Evolutionary conservation across 805 yeast species (phyloP), one percentile per base, ranked within the genome.

Genomic region (Zygosaccharomyces gambellarensis): DNA sequence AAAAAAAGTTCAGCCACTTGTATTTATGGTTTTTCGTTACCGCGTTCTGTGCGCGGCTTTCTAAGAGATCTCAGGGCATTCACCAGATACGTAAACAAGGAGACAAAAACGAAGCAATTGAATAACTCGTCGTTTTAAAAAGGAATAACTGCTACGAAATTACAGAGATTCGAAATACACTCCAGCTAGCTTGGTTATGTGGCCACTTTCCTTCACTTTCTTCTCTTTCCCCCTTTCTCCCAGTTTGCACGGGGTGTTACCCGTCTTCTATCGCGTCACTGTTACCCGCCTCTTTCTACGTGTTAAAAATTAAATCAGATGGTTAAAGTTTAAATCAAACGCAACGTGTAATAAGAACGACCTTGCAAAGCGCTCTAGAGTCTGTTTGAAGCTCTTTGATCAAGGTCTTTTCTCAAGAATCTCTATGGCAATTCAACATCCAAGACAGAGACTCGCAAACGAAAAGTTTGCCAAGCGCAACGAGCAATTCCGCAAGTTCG

Each of bases 391-490:
- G 17, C 17, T 17, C 5, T 9, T 17, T 9, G 38, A 6, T 21
- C 11, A 17, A 17, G 17, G 23, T 34, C 22, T 14, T n/a, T 11
- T 34, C 30, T 14, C 40, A 8, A 17, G 12, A 22, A 21, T 14
- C 43, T 36, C 34, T 32, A 63, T 74, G 90, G 87, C 87, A 54
- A 62, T 75, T 29, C 97, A 90, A 76, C 85, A 96, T 22, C 90
- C 94, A 50, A 82, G 79, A 61, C 96, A 90, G 72, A 84, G 90
- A 71, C 74, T 79, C 47, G 96, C 96, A n/a, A 90, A 90, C 69
- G 79, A 78, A 61, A 87, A 83, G 66, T 92, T 82, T 68, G 88
- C 86, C 60, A 86, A 83, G 69, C 77, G 75, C 59, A 82, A 83
- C 56, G 86, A 82, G 61, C 76, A 77, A 55, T 48, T 56, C 46